phyloP scores from a whole-genome alignment of 2,329 filamentous ascomycete species.

The Fusarium cicatricum region DNA sequence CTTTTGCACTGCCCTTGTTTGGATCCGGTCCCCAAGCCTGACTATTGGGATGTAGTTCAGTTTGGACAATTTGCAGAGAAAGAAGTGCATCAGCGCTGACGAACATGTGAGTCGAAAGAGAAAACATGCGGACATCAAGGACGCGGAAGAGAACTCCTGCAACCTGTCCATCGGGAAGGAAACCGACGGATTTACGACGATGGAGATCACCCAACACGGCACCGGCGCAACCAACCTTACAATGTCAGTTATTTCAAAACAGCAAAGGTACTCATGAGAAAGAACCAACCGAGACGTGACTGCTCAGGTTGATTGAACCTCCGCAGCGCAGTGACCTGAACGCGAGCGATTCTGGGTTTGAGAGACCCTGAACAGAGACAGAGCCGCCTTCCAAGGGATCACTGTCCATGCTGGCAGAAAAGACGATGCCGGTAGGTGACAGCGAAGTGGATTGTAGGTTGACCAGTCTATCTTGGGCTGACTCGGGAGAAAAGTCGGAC shows the following conservation, averaged over 20 bases:
- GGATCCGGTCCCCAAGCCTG: conserved; percentile 70
- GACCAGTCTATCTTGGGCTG: conserved; percentile 71
- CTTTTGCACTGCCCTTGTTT: conserved; percentile 70
- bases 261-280: not conserved
- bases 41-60: conserved; percentile 83
- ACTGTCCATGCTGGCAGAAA: conserved; percentile 25
- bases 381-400: conserved; percentile 22
- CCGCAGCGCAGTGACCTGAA: conserved; percentile 74
- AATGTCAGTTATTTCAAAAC: conserved; percentile 12
- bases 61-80: conserved; percentile 85
- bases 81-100: conserved; percentile 81
- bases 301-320: conserved; percentile 77
- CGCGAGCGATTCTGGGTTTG: conserved; percentile 57
- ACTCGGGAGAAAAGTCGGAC: conserved; percentile 75
- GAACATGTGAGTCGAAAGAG: conserved; percentile 72
- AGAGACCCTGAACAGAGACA: conserved; percentile 51
- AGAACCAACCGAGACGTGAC: conserved; percentile 66
- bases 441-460: conserved; percentile 44
- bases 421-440: conserved; percentile 27
- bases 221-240: conserved; percentile 81
- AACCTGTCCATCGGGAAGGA: conserved; percentile 66
- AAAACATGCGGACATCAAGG: conserved; percentile 76
- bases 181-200: conserved; percentile 64
- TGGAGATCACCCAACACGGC: conserved; percentile 83
- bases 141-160: conserved; percentile 64